Evolutionary conservation across 306 rosid species (phyloP).

Genomic region (Citrullus mucosospermus): DNA sequence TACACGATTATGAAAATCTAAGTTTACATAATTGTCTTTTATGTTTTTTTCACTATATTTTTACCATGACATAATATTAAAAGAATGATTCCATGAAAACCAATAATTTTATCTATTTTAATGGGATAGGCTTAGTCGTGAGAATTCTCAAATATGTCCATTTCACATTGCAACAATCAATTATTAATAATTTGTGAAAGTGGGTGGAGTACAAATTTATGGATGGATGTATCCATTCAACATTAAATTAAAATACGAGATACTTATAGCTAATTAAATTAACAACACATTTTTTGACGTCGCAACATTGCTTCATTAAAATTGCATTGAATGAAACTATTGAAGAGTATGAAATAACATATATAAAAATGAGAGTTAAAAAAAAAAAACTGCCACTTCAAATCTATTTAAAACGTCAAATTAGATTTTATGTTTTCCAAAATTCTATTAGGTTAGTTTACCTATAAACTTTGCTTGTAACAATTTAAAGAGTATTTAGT

Average conservation of each 20-base stretch:
- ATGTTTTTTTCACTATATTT: background rate
- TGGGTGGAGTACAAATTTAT: background rate
- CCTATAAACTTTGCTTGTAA: too few species aligned
- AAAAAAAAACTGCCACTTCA: too few species aligned
- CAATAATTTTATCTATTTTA: background rate
- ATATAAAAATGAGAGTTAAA: too few species aligned
- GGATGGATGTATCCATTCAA: background rate
- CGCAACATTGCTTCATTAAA: too few species aligned
- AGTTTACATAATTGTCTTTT: background rate
- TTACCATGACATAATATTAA: background rate
- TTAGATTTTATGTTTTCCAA: too few species aligned
- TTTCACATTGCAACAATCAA: background rate
- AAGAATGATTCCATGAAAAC: background rate
- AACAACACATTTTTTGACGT: background rate
- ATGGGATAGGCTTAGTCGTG: background rate
- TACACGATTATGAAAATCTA: background rate
- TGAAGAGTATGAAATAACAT: too few species aligned
- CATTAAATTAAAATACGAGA: background rate
- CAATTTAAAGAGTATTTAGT: too few species aligned
- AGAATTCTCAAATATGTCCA: background rate
- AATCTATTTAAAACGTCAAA: too few species aligned
- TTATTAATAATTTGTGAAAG: background rate
- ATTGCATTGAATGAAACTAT: too few species aligned
- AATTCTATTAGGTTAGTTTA: too few species aligned
- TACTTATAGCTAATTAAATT: too few species aligned